These are phyloP conservation scores for Pseudogymnoascus sp. DNA, from an alignment of 2,329 filamentous ascomycete genomes.

Conservation along the genomic window DNA sequence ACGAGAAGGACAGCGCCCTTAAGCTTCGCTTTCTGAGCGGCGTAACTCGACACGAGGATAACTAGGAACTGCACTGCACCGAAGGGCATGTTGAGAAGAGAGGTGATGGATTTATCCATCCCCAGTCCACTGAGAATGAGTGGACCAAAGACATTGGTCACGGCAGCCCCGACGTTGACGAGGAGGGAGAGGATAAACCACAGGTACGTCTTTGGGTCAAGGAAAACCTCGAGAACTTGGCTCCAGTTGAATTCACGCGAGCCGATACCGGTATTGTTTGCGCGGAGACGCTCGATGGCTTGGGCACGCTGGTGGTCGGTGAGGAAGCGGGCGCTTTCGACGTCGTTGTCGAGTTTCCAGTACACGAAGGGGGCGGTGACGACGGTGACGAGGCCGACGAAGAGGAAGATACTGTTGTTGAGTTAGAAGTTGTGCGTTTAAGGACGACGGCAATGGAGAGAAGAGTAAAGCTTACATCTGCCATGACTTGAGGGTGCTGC, in stretches of 20 bases:
- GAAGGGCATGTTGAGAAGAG: slow-evolving; percentile 60
- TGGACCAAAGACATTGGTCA: slow-evolving; percentile 58
- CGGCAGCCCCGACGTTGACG: slow-evolving; percentile 56
- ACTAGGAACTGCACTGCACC: slow-evolving; percentile 52
- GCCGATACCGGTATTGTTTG: slow-evolving; percentile 69
- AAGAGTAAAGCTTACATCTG: slow-evolving; percentile 23
- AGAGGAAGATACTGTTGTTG: slow-evolving; percentile 59
- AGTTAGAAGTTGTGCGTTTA: slow-evolving; percentile 36
- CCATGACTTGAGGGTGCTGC: slow-evolving; percentile 30
- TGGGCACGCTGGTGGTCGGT: slow-evolving; percentile 58
- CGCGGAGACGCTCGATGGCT: slow-evolving; percentile 62
- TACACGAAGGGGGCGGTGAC: slow-evolving; percentile 50
- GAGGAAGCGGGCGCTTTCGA: slow-evolving; percentile 43
- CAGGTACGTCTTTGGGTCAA: slow-evolving; percentile 48
- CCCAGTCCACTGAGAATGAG: slow-evolving; percentile 54
- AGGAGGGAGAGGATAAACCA: slow-evolving; percentile 54
- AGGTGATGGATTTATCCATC: slow-evolving; percentile 49
- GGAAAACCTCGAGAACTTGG: slow-evolving; percentile 48
- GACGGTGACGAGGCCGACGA: slow-evolving; percentile 55
- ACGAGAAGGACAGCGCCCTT: slow-evolving; percentile 49
- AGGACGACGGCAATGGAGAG: slow-evolving; percentile 36
- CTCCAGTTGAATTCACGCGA: slow-evolving; percentile 61
- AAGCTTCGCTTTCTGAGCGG: slow-evolving; percentile 47
- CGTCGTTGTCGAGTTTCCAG: slow-evolving; percentile 51
- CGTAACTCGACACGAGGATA: slow-evolving; percentile 51